A percentile compares a stretch with the other conserved stretches of the same genome.
Conservation (phyloP, 202 grass and related monocot species). For the Panicum hallii region DNA sequence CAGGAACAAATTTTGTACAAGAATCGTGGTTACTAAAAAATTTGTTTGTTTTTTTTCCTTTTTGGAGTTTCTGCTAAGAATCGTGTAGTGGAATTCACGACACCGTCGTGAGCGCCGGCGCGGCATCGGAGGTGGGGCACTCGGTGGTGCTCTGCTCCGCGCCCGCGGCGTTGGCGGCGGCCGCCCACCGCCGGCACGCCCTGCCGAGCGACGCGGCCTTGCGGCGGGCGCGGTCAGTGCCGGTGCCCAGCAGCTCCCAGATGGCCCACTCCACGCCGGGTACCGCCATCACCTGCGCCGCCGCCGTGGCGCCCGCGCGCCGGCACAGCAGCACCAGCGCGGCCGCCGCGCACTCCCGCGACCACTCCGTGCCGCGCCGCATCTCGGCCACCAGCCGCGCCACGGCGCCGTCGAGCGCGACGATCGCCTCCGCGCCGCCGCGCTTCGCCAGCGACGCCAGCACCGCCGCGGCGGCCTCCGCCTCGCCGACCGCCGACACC, state of each 20-base stretch:
- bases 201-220: constrained; percentile 92
- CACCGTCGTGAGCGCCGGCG: constrained; percentile 22
- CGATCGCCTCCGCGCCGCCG: constrained; percentile 81
- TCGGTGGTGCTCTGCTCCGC: constrained; percentile 39
- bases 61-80: constrained; percentile 14
- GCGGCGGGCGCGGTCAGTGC: constrained; percentile 68
- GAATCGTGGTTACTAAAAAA: background rate
- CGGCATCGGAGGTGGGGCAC: constrained; percentile 35
- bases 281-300: constrained; percentile 64
- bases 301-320: constrained; percentile 45
- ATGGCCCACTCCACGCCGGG: constrained; percentile 87
- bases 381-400: constrained; percentile 60
- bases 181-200: constrained; percentile 72
- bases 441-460: constrained; percentile 68
- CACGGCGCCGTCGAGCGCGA: constrained; percentile 49
- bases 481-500: constrained; percentile 36
- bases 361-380: constrained; percentile 76
- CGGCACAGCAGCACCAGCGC: constrained; percentile 86
- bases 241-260: constrained; percentile 86
- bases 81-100: constrained; percentile 30
- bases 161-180: constrained; percentile 40
- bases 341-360: constrained; percentile 75
- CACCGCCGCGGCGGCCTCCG: constrained; percentile 61
- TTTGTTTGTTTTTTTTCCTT: background rate
- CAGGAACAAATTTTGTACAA: constrained; percentile 56